phyloP scores from a whole-genome alignment of 2,329 filamentous ascomycete species.

The Chrysosporium queenslandicum region DNA sequence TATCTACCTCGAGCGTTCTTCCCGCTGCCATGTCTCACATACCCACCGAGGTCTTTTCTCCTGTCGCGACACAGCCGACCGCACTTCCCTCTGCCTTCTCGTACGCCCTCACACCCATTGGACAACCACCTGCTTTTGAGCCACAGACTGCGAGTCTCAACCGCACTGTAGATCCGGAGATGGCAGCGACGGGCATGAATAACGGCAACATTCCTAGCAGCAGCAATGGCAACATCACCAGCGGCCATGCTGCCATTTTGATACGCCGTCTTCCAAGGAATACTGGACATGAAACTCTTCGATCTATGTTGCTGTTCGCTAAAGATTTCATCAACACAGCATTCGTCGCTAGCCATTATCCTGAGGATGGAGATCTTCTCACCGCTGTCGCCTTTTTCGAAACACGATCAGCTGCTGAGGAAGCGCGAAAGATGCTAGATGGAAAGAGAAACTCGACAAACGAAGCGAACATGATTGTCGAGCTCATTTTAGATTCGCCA shows the following conservation, averaged over 20 bases:
- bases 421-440: slow-evolving; percentile 50
- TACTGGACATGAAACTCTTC: slow-evolving; percentile 49
- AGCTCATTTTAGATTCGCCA: slow-evolving; percentile 39
- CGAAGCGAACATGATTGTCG: slow-evolving; percentile 48
- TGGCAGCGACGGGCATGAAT: slow-evolving; percentile 5
- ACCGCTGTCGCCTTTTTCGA: slow-evolving; percentile 52
- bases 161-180: slow-evolving; percentile 16
- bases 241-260: slow-evolving; percentile 38
- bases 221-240: slow-evolving; percentile 22
- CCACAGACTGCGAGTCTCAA: neutral
- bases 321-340: slow-evolving; percentile 52
- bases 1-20: slow-evolving; percentile 26
- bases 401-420: slow-evolving; percentile 47
- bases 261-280: slow-evolving; percentile 52
- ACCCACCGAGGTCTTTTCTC: slow-evolving; percentile 37
- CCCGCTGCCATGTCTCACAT: slow-evolving; percentile 30
- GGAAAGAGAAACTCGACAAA: slow-evolving; percentile 53
- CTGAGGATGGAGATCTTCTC: slow-evolving; percentile 48
- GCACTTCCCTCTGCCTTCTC: slow-evolving; percentile 29
- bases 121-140: slow-evolving; percentile 29
- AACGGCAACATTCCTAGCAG: slow-evolving; percentile 28
- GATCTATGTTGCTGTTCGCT: slow-evolving; percentile 56
- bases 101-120: slow-evolving; percentile 33
- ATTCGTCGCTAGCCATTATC: slow-evolving; percentile 45
- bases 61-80: slow-evolving; percentile 28